phyloP scores from a whole-genome alignment of 1,284 basidiomycete species.

The Trichosporon faecale region DNA sequence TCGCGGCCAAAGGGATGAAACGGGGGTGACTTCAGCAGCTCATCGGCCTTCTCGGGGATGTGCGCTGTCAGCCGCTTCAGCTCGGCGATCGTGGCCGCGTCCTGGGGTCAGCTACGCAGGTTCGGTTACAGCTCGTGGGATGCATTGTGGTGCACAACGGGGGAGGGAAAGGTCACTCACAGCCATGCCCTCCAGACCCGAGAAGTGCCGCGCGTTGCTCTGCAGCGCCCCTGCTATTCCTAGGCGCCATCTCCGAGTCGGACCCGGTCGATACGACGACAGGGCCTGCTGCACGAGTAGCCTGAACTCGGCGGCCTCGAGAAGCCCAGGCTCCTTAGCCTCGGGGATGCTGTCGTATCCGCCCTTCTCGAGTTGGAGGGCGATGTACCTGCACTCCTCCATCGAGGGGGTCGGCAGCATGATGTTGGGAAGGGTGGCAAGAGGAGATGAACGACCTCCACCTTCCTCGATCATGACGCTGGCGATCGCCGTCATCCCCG shows the following conservation, averaged over 20 bases:
- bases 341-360: background rate
- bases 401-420: background rate
- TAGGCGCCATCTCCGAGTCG: background rate
- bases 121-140: too few species aligned
- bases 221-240: background rate
- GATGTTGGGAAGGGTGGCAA: background rate
- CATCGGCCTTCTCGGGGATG: background rate
- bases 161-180: background rate
- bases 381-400: constrained; percentile 1
- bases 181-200: background rate
- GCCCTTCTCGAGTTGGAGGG: background rate
- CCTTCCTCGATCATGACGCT: background rate
- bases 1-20: constrained; percentile 32
- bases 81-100: background rate
- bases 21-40: constrained; percentile 20
- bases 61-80: background rate
- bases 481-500: too few species aligned
- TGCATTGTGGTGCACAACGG: background rate
- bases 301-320: background rate
- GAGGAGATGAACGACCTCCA: background rate
- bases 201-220: background rate
- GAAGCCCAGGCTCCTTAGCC: background rate
- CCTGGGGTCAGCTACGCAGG: background rate
- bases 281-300: background rate
- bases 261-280: background rate